phyloP scores from a whole-genome alignment of 495 filamentous ascomycete species.

The Talaromyces ruber region DNA sequence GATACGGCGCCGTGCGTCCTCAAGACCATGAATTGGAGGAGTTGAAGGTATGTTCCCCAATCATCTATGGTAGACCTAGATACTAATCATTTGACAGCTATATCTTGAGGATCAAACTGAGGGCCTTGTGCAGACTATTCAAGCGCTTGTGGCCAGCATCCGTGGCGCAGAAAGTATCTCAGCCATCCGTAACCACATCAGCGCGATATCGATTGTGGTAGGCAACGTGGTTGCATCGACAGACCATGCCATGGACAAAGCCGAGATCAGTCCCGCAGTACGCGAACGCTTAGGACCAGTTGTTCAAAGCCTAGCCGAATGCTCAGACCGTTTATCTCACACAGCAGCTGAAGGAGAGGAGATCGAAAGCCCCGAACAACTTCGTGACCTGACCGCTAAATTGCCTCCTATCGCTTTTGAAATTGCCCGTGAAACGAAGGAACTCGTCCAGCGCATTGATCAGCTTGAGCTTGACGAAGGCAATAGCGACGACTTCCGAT shows the following conservation, averaged over 20 bases:
- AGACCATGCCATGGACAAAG: constrained; percentile 44
- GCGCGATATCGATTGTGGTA: constrained; percentile 61
- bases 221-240: constrained; percentile 60
- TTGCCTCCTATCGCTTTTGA: constrained; percentile 81
- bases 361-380: constrained; percentile 40
- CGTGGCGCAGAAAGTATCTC: constrained; percentile 58
- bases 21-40: constrained; percentile 59
- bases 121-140: constrained; percentile 70
- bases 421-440: constrained; percentile 75
- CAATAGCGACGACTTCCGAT: constrained; percentile 38
- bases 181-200: constrained; percentile 61
- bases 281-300: constrained; percentile 53
- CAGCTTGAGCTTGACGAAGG: constrained; percentile 21
- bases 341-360: constrained; percentile 58
- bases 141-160: constrained; percentile 71
- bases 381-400: constrained; percentile 59
- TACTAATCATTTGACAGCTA: constrained; percentile 32
- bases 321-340: constrained; percentile 55
- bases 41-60: constrained; percentile 44
- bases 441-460: constrained; percentile 47
- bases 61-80: not conserved
- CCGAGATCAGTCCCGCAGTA: constrained; percentile 30
- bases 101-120: constrained; percentile 84
- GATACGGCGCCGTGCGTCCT: constrained; percentile 26
- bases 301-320: constrained; percentile 52